Evolutionary conservation across 208 protist species (phyloP), one percentile per base, ranked within the genome.

Genomic region (Trypanosoma boissoni): DNA sequence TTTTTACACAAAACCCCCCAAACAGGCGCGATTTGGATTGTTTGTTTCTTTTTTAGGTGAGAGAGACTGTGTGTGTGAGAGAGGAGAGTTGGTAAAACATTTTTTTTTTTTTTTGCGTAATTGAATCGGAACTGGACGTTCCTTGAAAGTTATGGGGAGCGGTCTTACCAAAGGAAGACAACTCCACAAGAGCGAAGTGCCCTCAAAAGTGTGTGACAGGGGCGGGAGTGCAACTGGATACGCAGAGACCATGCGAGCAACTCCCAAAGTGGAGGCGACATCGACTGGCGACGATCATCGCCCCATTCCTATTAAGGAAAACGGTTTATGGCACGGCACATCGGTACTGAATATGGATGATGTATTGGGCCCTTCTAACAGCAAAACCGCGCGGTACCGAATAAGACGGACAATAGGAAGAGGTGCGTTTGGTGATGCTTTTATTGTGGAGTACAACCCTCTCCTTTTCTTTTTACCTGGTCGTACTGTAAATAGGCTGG

Each of bases 361-460:
- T 36, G 43, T 80, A 23, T 36, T 80, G 21, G 73, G 73, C 8
- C 49, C 36, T 27, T 18, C 56, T 2, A 59, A 65, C 14, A 71
- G 57, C 9, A 50, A 27, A 3, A 56, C 20, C 3, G 74, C 78
- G 10, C 80, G 71, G 66, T 94, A 94, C 71, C 58, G 79, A 27
- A 85, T 85, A 55, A 59, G 78, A 24, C 68, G 72, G 5, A 50
- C 73, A 3, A 91, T 94, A 26, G 94, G 94, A 21, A 96, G 94
- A 58, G 94, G 94, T 0, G 82, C 85, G 28, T 98, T 93, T 69
- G 94, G 92, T 12, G 91, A 91, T 59, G 92, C 91, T 3, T 85
- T 76, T 69, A 74, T 92, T 39, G 86, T 90, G 21, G 58, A 74
- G 64, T 77, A 80, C 51, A 91, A 91, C 61, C 65, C 77, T 24